phyloP scores from a whole-genome alignment of 352 stramenopile species.

The Globisporangium orthogonon region DNA sequence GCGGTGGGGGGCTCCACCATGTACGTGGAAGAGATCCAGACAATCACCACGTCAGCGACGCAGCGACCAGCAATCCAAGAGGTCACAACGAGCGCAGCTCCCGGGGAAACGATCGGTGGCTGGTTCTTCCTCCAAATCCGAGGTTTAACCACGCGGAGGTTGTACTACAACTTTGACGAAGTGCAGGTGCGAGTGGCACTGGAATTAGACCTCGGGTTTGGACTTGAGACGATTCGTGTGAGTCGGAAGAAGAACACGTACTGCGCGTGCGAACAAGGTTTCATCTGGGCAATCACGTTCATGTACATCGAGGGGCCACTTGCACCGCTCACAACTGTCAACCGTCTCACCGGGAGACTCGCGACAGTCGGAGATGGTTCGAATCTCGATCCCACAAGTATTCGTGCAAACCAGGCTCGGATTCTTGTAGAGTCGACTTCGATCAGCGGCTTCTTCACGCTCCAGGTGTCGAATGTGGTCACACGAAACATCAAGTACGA shows the following conservation, averaged over 20 bases:
- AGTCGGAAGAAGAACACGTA: constrained; percentile 53
- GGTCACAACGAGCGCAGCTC: constrained; percentile 56
- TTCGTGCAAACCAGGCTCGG: constrained; percentile 23
- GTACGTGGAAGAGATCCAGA: constrained; percentile 71
- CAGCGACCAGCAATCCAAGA: constrained; percentile 63
- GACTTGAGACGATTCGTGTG: constrained; percentile 46
- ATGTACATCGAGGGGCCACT: constrained; percentile 55
- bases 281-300: constrained; percentile 77
- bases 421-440: constrained; percentile 58
- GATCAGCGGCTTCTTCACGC: constrained; percentile 56
- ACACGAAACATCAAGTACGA: constrained; percentile 69
- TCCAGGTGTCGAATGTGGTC: constrained; percentile 45
- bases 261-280: constrained; percentile 64
- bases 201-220: constrained; percentile 74
- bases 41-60: constrained; percentile 43
- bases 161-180: constrained; percentile 67
- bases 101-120: constrained; percentile 55
- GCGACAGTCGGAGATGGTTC: constrained; percentile 67
- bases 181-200: constrained; percentile 59
- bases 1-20: constrained; percentile 34
- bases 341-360: constrained; percentile 38
- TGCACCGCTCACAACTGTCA: constrained; percentile 34
- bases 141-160: constrained; percentile 37
- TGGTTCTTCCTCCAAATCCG: constrained; percentile 69
- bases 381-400: no score